Conservation (phyloP, 2,329 filamentous ascomycete species). For the Colletotrichum euphorbiae region DNA sequence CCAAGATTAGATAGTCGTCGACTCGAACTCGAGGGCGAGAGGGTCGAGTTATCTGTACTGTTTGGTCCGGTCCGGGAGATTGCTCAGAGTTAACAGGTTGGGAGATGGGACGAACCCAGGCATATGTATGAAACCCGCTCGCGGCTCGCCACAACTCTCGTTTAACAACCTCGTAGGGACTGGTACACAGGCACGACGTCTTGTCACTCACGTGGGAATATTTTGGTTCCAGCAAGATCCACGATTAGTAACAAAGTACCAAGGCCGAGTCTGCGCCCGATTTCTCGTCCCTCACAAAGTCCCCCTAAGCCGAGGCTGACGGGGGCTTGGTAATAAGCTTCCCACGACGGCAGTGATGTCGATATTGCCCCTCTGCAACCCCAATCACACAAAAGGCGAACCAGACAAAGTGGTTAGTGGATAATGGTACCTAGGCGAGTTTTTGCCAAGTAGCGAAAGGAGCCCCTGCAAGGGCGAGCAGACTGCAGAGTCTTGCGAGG, state of each 20-base stretch:
- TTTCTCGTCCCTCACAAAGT: neutral
- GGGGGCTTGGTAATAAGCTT: slow-evolving; percentile 35
- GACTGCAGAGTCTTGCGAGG: slow-evolving; percentile 15
- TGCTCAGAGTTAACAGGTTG: neutral
- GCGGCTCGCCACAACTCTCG: slow-evolving; percentile 11
- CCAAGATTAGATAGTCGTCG: slow-evolving; percentile 4
- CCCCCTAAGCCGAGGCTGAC: slow-evolving; percentile 5
- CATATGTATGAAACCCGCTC: slow-evolving; percentile 26
- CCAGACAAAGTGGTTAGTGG: neutral
- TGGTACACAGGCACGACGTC: neutral
- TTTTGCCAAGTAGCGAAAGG: slow-evolving; percentile 8
- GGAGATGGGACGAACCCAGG: slow-evolving; percentile 35
- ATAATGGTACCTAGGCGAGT: neutral
- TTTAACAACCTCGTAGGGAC: neutral
- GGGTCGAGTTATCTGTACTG: neutral
- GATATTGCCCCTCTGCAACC: slow-evolving; percentile 1
- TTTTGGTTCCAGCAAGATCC: slow-evolving; percentile 10
- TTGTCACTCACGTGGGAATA: slow-evolving; percentile 8
- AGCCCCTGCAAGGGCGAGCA: neutral
- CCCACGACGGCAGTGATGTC: slow-evolving; percentile 29
- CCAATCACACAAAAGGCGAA: slow-evolving; percentile 14
- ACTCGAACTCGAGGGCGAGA: slow-evolving; percentile 1
- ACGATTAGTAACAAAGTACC: slow-evolving; percentile 17
- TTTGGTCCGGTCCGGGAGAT: slow-evolving; percentile 3
- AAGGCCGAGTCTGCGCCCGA: slow-evolving; percentile 13